Evolutionary conservation across 2,329 filamentous ascomycete species (phyloP), one percentile per base, ranked within the genome.

Genomic region (Spiromastix sp.): DNA sequence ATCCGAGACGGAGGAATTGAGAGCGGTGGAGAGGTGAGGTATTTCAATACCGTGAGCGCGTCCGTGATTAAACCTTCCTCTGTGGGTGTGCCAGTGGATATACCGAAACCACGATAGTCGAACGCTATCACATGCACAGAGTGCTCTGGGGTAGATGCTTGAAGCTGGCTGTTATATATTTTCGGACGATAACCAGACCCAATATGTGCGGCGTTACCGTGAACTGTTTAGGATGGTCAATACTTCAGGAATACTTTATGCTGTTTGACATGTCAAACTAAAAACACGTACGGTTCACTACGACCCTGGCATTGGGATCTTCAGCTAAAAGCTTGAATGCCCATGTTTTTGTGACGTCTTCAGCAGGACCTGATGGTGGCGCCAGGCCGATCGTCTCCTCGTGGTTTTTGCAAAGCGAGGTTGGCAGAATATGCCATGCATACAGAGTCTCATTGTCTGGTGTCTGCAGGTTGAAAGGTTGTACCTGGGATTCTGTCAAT

Each of bases 91-190:
- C 89, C 85, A 0, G 79, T 84, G 6, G 83, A 91, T 25, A 74
- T 70, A 1, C 86, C 87, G 48, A 85, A 95, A 5, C 87, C 87
- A 12, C 87, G 81, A 59, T 95, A 95, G 64, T 94, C 86, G 48
- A 94, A 77, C 25, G 85, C 75, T n/a, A 95, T 67, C 29, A 94
- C 73, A 52, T 95, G 87, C 36, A 86, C 49, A 2, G 63, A 63
- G 32, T 59, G 74, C 37, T 72, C 67, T 0, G 68, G 77, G 0
- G 71, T 72, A 2, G 81, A 81, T 2, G 79, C 76, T 34, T 81
- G 74, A 3, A 85, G 76, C 27, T 94, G 66, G 29, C 78, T 71
- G 47, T 86, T 84, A 55, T 93, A 93, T 38, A 77, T 81, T 20
- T 77, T 70, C 2, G 85, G 80, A 11, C 89, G 77, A 54, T 79